A percentile compares a stretch with the other conserved stretches of the same genome.
Conservation (phyloP, 2,329 filamentous ascomycete genomes). For the Fusarium decemcellulare region DNA sequence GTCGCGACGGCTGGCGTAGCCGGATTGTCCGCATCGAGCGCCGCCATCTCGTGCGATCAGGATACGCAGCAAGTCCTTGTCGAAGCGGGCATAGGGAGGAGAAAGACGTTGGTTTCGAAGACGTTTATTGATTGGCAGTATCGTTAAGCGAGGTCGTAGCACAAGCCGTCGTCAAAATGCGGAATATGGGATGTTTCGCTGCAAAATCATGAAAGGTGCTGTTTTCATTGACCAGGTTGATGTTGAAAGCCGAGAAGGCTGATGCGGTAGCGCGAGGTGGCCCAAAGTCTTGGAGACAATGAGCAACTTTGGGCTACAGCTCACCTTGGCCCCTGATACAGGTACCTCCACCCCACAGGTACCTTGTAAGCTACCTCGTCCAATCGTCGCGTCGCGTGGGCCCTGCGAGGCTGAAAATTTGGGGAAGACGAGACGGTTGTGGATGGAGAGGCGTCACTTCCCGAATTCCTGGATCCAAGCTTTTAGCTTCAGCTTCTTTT, state of each 20-base stretch:
- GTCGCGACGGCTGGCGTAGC: slow-evolving; percentile 67
- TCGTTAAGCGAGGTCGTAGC: neutral
- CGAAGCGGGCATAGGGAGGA: slow-evolving; percentile 28
- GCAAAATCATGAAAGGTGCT: neutral
- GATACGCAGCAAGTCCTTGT: slow-evolving; percentile 9
- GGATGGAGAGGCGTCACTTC: slow-evolving; percentile 40
- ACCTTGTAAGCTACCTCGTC: slow-evolving; percentile 36
- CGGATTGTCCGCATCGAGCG: slow-evolving; percentile 59
- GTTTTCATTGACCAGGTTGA: slow-evolving; percentile 19
- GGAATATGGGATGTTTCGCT: neutral
- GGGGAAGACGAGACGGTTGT: slow-evolving; percentile 29
- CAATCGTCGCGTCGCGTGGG: slow-evolving; percentile 43
- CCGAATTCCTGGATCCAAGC: slow-evolving; percentile 33
- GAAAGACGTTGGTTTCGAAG: neutral
- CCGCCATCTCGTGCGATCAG: slow-evolving; percentile 62
- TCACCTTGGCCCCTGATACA: neutral
- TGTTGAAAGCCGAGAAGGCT: slow-evolving; percentile 42
- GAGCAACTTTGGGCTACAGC: neutral
- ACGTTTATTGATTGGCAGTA: neutral
- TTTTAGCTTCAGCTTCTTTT: slow-evolving; percentile 25
- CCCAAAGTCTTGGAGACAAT: slow-evolving; percentile 12
- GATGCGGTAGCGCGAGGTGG: slow-evolving; percentile 20
- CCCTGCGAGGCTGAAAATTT: slow-evolving; percentile 56
- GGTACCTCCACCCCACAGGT: slow-evolving; percentile 29
- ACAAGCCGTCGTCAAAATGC: neutral